phyloP scores from a whole-genome alignment of 148 eudicot genomes.

The Dysphania ambrosioides region DNA sequence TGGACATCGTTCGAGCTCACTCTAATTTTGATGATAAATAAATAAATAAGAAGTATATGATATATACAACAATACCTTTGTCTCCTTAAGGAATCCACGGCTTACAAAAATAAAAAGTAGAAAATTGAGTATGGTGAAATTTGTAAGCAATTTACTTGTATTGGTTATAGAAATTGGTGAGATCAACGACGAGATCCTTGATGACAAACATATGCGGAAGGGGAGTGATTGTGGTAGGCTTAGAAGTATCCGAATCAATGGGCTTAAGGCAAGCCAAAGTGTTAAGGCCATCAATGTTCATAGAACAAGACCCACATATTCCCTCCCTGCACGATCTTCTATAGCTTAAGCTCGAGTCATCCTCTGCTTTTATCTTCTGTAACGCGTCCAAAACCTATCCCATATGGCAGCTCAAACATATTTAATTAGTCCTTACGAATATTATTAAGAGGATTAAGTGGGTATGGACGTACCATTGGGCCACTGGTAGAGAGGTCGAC shows the following conservation, averaged over 20 bases:
- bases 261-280: slow-evolving; percentile 84
- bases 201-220: slow-evolving; percentile 83
- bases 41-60: no score
- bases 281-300: slow-evolving; percentile 79
- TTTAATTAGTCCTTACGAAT: no score
- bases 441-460: no score
- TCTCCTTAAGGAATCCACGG: no score
- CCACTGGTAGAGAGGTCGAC: slow-evolving; percentile 59
- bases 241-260: slow-evolving; percentile 52
- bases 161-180: slow-evolving; percentile 78
- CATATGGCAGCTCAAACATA: no score
- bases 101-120: no score
- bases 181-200: slow-evolving; percentile 80
- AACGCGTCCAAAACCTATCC: slow-evolving; percentile 64
- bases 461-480: slow-evolving; percentile 47
- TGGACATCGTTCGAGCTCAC: no score
- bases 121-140: no score
- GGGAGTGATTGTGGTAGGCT: slow-evolving; percentile 61
- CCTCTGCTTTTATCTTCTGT: slow-evolving; percentile 71
- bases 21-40: no score
- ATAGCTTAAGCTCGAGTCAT: slow-evolving; percentile 62
- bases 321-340: slow-evolving; percentile 87
- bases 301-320: slow-evolving; percentile 80
- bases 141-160: slow-evolving; percentile 45
- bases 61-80: no score